Conservation (phyloP, 345 rosid genomes). For the Melaleuca quinquenervia region DNA sequence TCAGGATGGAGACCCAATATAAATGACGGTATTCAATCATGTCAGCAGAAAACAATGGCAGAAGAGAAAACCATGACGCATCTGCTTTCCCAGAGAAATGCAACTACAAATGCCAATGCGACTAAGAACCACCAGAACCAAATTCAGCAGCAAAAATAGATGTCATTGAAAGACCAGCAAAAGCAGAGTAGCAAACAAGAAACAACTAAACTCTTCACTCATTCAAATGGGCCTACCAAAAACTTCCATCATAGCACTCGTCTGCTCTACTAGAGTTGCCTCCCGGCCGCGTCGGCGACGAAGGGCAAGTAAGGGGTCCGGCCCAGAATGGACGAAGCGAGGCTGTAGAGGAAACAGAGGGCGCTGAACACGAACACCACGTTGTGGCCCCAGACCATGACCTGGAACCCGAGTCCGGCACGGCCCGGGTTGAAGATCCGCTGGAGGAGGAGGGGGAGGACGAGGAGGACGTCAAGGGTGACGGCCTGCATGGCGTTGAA, state of each 20-base stretch:
- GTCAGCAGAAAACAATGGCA: neutral
- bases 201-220: neutral
- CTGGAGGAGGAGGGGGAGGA: conserved; percentile 52
- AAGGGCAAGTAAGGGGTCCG: conserved; percentile 81
- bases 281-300: conserved; percentile 73
- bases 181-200: neutral
- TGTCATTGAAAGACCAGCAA: neutral
- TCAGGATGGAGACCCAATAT: neutral
- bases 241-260: neutral
- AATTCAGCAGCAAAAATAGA: neutral
- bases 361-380: conserved; percentile 61
- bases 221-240: neutral
- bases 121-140: neutral
- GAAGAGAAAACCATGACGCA: neutral
- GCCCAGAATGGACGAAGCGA: conserved; percentile 43
- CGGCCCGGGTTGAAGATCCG: conserved; percentile 63
- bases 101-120: neutral
- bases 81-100: neutral
- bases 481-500: conserved; percentile 95
- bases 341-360: conserved; percentile 58
- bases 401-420: conserved; percentile 41
- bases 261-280: conserved; percentile 28
- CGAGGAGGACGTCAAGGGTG: conserved; percentile 74
- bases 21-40: neutral
- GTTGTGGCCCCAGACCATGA: conserved; percentile 69